Percentiles rank a stretch among this genome's conserved stretches.
Evolutionary conservation across 768 basidiomycete genomes (phyloP).

Genomic region (Podaxis carcinomalis): DNA sequence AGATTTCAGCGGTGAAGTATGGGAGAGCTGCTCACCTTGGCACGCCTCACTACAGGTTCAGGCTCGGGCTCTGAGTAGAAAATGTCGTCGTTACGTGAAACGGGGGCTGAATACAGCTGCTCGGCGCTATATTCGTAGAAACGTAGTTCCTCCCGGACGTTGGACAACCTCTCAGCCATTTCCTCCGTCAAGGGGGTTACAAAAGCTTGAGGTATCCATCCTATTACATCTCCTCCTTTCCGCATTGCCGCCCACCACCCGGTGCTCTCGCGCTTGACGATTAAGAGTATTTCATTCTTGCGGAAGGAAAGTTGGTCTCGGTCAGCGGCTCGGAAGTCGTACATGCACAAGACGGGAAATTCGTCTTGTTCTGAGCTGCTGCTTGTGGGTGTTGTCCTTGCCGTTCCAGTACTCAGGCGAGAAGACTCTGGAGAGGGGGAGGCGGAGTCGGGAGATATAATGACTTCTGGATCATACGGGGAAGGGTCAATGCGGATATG

Average conservation of each 20-base stretch:
- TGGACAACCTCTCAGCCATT: conserved; percentile 43
- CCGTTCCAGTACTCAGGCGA: conserved; percentile 19
- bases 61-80: conserved; percentile 22
- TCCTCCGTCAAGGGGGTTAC: conserved; percentile 51
- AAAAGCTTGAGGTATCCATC: conserved; percentile 77
- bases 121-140: conserved; percentile 46
- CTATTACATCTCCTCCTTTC: conserved; percentile 44
- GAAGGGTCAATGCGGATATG: conserved; percentile 36
- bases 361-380: conserved; percentile 27
- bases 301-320: conserved; percentile 56
- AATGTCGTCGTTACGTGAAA: conserved; percentile 23
- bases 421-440: conserved; percentile 28
- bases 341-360: conserved; percentile 59
- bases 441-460: conserved; percentile 27
- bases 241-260: conserved; percentile 85
- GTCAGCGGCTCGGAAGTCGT: conserved; percentile 65
- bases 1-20: background rate
- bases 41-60: conserved; percentile 1
- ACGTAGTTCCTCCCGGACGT: conserved; percentile 40
- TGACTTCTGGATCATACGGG: conserved; percentile 20
- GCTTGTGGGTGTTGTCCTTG: conserved; percentile 26
- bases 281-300: conserved; percentile 62
- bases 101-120: conserved; percentile 35
- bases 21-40: background rate
- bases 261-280: conserved; percentile 64